Conservation (phyloP, 495 filamentous ascomycete species). For the Usnea hakonensis region DNA sequence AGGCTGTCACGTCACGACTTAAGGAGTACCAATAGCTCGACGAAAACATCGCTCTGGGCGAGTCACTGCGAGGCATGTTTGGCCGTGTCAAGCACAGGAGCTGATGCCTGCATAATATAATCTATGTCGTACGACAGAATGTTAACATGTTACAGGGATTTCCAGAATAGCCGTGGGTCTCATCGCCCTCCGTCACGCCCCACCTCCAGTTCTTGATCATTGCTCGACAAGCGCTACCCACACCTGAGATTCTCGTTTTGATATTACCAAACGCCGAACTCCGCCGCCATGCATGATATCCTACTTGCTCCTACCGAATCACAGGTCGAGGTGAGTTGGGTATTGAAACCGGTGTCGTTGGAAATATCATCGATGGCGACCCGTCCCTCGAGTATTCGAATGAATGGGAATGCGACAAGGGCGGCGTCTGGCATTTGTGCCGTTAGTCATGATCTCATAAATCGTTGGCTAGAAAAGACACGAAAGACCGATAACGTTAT, state of each 20-base stretch:
- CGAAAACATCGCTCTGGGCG: neutral
- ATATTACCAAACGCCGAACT: neutral
- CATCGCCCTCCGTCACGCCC: neutral
- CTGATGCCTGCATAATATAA: neutral
- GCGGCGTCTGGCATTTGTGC: constrained; percentile 61
- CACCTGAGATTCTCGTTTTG: neutral
- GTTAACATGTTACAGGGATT: constrained; percentile 1
- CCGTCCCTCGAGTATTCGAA: constrained; percentile 64
- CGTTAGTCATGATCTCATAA: constrained; percentile 19
- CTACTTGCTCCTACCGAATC: constrained; percentile 11
- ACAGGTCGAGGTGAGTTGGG: constrained; percentile 52
- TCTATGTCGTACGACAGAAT: neutral
- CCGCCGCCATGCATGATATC: neutral
- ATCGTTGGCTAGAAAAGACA: constrained; percentile 6
- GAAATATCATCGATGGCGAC: constrained; percentile 56
- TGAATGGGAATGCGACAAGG: constrained; percentile 73
- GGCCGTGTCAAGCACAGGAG: neutral
- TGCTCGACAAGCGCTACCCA: neutral
- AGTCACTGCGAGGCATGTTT: neutral
- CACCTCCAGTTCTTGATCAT: neutral
- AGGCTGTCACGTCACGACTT: neutral
- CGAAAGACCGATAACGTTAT: neutral
- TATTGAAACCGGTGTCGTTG: constrained; percentile 61
- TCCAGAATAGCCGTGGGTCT: neutral
- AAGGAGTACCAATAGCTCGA: neutral